phyloP scores from a whole-genome alignment of 805 yeast species.

The Kodamaea lidongshanica region DNA sequence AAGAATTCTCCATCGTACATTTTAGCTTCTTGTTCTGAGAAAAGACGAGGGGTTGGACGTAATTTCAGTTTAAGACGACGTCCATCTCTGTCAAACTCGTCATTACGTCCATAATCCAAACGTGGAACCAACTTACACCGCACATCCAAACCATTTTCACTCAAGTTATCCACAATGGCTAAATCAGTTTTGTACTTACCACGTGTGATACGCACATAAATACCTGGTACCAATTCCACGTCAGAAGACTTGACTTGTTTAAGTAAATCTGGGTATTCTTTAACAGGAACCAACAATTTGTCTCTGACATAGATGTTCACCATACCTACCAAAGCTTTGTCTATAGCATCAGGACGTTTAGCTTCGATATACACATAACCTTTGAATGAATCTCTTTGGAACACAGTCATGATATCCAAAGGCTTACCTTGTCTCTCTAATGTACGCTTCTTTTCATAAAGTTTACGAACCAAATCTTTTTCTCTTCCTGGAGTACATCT shows the following conservation, averaged over 20 bases:
- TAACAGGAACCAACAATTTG: constrained; percentile 86
- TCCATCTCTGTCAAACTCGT: constrained; percentile 45
- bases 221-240: constrained; percentile 83
- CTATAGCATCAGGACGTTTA: constrained; percentile 85
- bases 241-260: constrained; percentile 87
- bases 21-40: constrained; percentile 83
- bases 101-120: constrained; percentile 76
- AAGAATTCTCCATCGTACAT: constrained; percentile 73
- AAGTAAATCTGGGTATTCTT: constrained; percentile 87
- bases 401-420: constrained; percentile 80
- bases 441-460: constrained; percentile 77
- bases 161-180: constrained; percentile 86
- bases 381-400: constrained; percentile 87
- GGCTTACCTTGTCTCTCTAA: constrained; percentile 68
- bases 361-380: constrained; percentile 96
- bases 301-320: constrained; percentile 73
- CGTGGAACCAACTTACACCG: constrained; percentile 89
- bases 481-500: constrained; percentile 91
- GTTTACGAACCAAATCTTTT: constrained; percentile 78
- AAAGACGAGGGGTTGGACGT: constrained; percentile 81
- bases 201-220: constrained; percentile 82
- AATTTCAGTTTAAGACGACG: constrained; percentile 46
- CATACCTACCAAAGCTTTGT: constrained; percentile 80
- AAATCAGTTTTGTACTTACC: constrained; percentile 91
- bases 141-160: constrained; percentile 95